phyloP scores from a whole-genome alignment of 768 basidiomycete genomes.

The Hericium rajendrae region DNA sequence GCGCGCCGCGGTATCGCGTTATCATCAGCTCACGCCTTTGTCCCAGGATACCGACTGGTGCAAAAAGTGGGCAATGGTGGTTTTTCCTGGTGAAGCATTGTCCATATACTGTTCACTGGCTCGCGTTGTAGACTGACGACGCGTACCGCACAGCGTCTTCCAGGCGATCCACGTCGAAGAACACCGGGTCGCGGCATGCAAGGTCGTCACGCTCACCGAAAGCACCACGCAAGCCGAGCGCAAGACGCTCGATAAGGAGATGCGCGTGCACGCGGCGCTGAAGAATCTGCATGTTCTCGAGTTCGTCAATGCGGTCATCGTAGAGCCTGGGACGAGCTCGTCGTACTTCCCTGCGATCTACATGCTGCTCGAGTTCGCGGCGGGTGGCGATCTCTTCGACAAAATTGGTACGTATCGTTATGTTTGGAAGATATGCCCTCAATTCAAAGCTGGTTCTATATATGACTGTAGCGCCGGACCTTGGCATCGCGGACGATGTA shows the following conservation, averaged over 20 bases:
- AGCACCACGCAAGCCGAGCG: constrained; percentile 58
- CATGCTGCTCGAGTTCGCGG: constrained; percentile 87
- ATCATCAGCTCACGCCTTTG: background rate
- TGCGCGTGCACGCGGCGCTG: constrained; percentile 74
- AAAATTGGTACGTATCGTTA: constrained; percentile 72
- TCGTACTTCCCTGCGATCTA: constrained; percentile 75
- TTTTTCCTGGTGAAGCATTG: constrained; percentile 56
- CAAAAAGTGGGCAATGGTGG: constrained; percentile 81
- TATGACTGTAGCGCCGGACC: constrained; percentile 64
- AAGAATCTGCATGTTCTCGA: constrained; percentile 77
- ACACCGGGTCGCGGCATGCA: constrained; percentile 77
- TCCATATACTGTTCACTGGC: background rate
- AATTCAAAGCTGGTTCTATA: background rate
- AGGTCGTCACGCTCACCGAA: constrained; percentile 59
- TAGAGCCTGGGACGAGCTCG: constrained; percentile 47
- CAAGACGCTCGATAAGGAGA: constrained; percentile 85
- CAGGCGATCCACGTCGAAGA: constrained; percentile 63
- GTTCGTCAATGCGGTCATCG: constrained; percentile 69
- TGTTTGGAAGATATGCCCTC: background rate
- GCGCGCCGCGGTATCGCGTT: background rate
- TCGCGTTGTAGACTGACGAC: background rate
- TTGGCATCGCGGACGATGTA: constrained; percentile 77
- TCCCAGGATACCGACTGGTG: constrained; percentile 56
- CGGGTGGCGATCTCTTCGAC: constrained; percentile 94
- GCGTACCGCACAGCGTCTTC: constrained; percentile 51